Evolutionary conservation across 2,329 filamentous ascomycete genomes (phyloP), one percentile per base, ranked within the genome.

Genomic region (Periconia sp.): DNA sequence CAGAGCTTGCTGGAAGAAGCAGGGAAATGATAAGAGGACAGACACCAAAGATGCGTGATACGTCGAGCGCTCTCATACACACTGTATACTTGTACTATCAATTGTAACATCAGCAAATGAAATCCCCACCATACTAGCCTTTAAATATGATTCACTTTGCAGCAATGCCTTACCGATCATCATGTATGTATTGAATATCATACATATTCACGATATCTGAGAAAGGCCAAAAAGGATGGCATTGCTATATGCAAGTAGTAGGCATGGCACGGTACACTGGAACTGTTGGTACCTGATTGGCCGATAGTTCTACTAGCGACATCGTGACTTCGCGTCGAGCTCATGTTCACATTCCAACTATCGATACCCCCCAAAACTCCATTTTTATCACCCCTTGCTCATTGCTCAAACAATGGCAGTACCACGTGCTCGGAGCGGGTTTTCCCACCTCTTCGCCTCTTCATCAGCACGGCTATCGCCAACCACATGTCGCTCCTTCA

Each of bases 1-100:
- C 72, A 87, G 86, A 67, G 83, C 88, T 65, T 97, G 93, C 75
- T 97, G 93, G 93, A 96, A 95, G 77, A 82, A 81, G 59, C 87
- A 95, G 65, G 87, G 91, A 46, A 97, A 97, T 73, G 87, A 96
- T 65, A 79, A 89, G 72, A 85, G 94, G 66, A 97, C 92, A 0
- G 82, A 82, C 50, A 87, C 83, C 41, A 93, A 91, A 69, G 87
- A 96, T 69, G 82, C 80, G 37, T 85, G 62, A 74, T 52, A 49
- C 30, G 8, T 27, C 23, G 23, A 27, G 23, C 23, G 8, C 23
- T 27, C 23, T 27, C 23, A 27, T 3, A 27, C 23, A 27, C 23
- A 27, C 23, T 27, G 23, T 27, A 27, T 27, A 27, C 23, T 27
- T 27, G 8, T 27, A 27, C 23, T 27, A 27, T 27, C 23, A 8